These are phyloP conservation scores for Globisporangium takayamanum DNA, from an alignment of 352 stramenopile species.

Conservation along the genomic window DNA sequence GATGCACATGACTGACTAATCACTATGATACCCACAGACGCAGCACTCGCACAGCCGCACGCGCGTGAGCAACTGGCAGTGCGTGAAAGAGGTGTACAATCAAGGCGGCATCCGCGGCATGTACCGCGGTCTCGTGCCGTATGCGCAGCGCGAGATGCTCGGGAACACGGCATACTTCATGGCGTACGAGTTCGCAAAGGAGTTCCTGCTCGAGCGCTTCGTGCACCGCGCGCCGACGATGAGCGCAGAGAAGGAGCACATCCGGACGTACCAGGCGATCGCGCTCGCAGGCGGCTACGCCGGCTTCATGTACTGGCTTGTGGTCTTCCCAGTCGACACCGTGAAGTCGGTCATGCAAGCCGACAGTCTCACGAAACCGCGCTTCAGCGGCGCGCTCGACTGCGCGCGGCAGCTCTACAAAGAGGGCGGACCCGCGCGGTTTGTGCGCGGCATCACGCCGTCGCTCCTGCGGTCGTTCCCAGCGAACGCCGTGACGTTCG, in stretches of 20 bases:
- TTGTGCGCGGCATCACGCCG: slow-evolving; percentile 76
- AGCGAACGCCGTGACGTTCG: slow-evolving; percentile 81
- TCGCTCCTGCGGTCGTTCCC: slow-evolving; percentile 72
- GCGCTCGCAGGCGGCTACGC: slow-evolving; percentile 63
- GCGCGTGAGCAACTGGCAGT: slow-evolving; percentile 69
- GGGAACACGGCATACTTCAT: slow-evolving; percentile 84
- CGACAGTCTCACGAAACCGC: slow-evolving; percentile 61
- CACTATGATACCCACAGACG: slow-evolving; percentile 21
- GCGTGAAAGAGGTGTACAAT: slow-evolving; percentile 53
- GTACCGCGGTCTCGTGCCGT: slow-evolving; percentile 68
- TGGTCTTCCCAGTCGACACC: slow-evolving; percentile 76
- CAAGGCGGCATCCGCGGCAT: slow-evolving; percentile 58
- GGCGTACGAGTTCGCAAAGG: slow-evolving; percentile 69
- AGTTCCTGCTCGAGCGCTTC: slow-evolving; percentile 50
- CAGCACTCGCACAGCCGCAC: slow-evolving; percentile 43
- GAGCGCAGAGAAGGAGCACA: slow-evolving; percentile 44
- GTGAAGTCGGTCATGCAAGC: slow-evolving; percentile 82
- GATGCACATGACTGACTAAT: too few species aligned
- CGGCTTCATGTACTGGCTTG: slow-evolving; percentile 82
- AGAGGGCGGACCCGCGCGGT: slow-evolving; percentile 56
- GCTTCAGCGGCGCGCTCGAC: slow-evolving; percentile 66
- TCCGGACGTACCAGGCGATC: slow-evolving; percentile 71
- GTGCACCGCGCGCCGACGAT: slow-evolving; percentile 29
- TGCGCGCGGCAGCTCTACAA: slow-evolving; percentile 60
- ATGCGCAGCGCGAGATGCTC: slow-evolving; percentile 69